These are phyloP conservation scores for Nannizzia gypsea DNA, from an alignment of 2,329 filamentous ascomycete genomes.

Conservation along the genomic window DNA sequence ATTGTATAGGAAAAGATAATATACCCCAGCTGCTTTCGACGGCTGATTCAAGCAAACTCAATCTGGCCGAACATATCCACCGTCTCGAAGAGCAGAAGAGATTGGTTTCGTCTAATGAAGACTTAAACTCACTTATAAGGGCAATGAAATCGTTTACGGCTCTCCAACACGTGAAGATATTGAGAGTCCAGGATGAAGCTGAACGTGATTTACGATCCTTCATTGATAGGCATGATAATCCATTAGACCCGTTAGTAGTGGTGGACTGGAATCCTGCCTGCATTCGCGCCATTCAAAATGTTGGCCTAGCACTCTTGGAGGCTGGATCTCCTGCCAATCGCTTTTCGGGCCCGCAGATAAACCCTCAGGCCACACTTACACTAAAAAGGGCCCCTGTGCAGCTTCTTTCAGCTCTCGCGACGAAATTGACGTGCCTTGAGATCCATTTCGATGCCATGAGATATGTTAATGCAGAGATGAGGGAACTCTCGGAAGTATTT, in stretches of 20 bases:
- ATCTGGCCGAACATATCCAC: conserved; percentile 17
- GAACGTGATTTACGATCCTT: conserved; percentile 45
- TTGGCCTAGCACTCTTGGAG: conserved; percentile 46
- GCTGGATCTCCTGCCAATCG: conserved; percentile 46
- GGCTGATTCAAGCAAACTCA: conserved; percentile 14
- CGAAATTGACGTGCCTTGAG: conserved; percentile 50
- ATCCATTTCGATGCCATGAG: conserved; percentile 50
- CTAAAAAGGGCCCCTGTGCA: conserved; percentile 38
- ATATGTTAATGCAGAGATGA: conserved; percentile 47
- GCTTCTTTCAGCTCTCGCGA: conserved; percentile 41
- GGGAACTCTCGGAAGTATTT: conserved; percentile 47
- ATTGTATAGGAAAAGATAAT: conserved; percentile 13
- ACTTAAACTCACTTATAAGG: conserved; percentile 41
- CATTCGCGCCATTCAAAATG: conserved; percentile 47
- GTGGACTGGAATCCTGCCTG: conserved; percentile 53
- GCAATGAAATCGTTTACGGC: conserved; percentile 48
- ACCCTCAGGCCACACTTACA: conserved; percentile 45
- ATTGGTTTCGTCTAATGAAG: conserved; percentile 41
- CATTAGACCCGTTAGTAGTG: conserved; percentile 36
- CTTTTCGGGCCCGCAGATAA: conserved; percentile 53
- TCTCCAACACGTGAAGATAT: conserved; percentile 53
- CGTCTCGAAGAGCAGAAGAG: conserved; percentile 30
- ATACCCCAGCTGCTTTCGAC: conserved; percentile 13
- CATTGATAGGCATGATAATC: conserved; percentile 37
- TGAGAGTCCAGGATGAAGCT: conserved; percentile 49